These are phyloP conservation scores for Typha latifolia DNA, from an alignment of 176 grass and related monocot species.

Conservation along the genomic window DNA sequence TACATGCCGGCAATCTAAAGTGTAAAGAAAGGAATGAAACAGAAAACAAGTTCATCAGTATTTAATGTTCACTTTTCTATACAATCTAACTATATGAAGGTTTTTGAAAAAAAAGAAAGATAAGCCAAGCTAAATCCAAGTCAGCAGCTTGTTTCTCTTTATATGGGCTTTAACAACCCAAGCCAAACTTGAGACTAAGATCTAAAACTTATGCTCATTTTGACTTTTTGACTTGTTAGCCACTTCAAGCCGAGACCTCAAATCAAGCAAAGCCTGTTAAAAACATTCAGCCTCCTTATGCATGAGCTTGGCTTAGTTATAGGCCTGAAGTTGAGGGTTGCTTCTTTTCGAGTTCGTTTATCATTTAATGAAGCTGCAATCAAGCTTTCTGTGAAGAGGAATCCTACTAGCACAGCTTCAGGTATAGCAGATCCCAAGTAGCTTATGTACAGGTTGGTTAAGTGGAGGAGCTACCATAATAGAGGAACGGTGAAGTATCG, in stretches of 20 bases:
- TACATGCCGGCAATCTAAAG: conserved; percentile 71
- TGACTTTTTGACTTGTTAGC: conserved; percentile 4
- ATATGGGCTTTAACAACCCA: conserved; percentile 4
- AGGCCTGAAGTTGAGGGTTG: too few relatives aligned
- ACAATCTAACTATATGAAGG: too few relatives aligned
- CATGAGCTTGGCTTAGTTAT: too few relatives aligned
- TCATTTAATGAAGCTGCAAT: too few relatives aligned
- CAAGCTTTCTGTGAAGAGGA: too few relatives aligned
- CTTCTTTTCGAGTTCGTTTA: too few relatives aligned
- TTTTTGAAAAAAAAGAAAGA: too few relatives aligned
- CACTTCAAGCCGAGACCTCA: background rate
- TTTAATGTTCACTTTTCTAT: too few relatives aligned
- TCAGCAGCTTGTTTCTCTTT: background rate
- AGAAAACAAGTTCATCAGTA: background rate
- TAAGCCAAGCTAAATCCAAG: too few relatives aligned
- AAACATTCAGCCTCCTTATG: background rate
- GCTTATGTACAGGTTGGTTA: too few relatives aligned
- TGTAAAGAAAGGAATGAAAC: conserved; percentile 12
- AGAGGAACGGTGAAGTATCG: background rate
- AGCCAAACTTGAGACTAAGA: conserved; percentile 2
- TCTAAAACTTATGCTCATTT: conserved; percentile 1
- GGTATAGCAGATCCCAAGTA: too few relatives aligned
- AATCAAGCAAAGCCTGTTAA: background rate
- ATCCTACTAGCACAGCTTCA: too few relatives aligned
- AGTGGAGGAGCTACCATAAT: background rate